Evolutionary conservation across 768 basidiomycete species (phyloP).

Genomic region (Pleurotus djamor): DNA sequence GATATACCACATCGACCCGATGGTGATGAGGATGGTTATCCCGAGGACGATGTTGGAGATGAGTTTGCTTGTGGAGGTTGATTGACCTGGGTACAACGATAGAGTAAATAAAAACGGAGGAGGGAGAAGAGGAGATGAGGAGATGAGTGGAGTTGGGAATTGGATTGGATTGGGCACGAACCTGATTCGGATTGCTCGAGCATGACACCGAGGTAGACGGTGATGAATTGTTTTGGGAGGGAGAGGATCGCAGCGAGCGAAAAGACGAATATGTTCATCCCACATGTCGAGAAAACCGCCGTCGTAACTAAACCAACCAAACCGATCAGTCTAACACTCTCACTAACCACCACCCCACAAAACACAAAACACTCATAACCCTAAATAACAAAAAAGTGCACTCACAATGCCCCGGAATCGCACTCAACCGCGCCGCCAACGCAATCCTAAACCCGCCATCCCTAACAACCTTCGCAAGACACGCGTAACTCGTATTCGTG

Average conservation of each 20-base stretch:
- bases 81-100: too few relatives aligned
- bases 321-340: too few relatives aligned
- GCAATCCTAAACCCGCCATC: constrained; percentile 90
- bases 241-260: constrained; percentile 78
- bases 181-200: constrained; percentile 50
- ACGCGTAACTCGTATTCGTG: constrained; percentile 55
- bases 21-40: constrained; percentile 68
- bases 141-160: too few relatives aligned
- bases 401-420: constrained; percentile 85
- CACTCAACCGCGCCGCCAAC: constrained; percentile 72
- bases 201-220: constrained; percentile 87
- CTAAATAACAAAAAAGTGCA: neutral
- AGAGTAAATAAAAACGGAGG: too few relatives aligned
- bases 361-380: too few relatives aligned
- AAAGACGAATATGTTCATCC: constrained; percentile 81
- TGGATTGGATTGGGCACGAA: constrained; percentile 12
- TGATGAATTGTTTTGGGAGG: constrained; percentile 88
- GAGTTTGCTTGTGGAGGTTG: constrained; percentile 51
- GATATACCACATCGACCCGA: constrained; percentile 85
- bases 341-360: neutral
- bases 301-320: constrained; percentile 62
- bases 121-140: too few relatives aligned
- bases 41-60: constrained; percentile 69
- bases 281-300: constrained; percentile 85
- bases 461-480: constrained; percentile 66